phyloP scores from a whole-genome alignment of 371 early-diverging fungal genomes.

The Syncephalastrum racemosum region DNA sequence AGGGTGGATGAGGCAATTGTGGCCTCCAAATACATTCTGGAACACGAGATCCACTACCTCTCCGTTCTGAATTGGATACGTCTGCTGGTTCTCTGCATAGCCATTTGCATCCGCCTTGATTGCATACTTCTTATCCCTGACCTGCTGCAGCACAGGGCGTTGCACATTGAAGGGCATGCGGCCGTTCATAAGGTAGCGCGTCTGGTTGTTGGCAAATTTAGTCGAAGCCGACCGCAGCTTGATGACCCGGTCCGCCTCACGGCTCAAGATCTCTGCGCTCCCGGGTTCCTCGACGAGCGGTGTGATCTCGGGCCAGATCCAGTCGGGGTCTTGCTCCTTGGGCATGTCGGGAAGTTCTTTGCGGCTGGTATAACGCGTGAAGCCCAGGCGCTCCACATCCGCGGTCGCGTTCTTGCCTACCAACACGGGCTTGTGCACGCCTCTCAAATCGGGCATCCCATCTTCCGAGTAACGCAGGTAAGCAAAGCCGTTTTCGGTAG shows the following conservation, averaged over 20 bases:
- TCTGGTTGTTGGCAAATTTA: slow-evolving; percentile 17
- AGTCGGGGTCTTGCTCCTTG: slow-evolving; percentile 13
- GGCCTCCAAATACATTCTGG: slow-evolving; percentile 22
- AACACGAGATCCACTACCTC: slow-evolving; percentile 42
- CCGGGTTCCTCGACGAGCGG: slow-evolving; percentile 6
- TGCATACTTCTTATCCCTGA: not conserved
- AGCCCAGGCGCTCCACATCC: not conserved
- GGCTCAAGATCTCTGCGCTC: slow-evolving; percentile 18
- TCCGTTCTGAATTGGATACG: slow-evolving; percentile 26
- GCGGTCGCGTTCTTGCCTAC: not conserved
- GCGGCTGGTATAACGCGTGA: not conserved
- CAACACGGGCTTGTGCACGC: slow-evolving; percentile 7
- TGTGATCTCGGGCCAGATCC: slow-evolving; percentile 20
- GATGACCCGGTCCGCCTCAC: slow-evolving; percentile 23
- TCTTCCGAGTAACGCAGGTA: slow-evolving; percentile 12
- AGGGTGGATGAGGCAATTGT: slow-evolving; percentile 35
- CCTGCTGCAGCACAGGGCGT: slow-evolving; percentile 1
- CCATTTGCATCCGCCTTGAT: slow-evolving; percentile 9
- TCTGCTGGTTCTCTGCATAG: slow-evolving; percentile 16
- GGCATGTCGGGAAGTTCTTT: slow-evolving; percentile 15
- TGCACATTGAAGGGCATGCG: slow-evolving; percentile 11
- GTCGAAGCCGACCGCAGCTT: slow-evolving; percentile 16
- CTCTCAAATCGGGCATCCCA: not conserved
- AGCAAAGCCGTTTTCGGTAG: slow-evolving; percentile 20
- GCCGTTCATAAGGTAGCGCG: slow-evolving; percentile 36